Evolutionary conservation across 768 basidiomycete species (phyloP), one percentile per base, ranked within the genome.

Genomic region (Suillus plorans): DNA sequence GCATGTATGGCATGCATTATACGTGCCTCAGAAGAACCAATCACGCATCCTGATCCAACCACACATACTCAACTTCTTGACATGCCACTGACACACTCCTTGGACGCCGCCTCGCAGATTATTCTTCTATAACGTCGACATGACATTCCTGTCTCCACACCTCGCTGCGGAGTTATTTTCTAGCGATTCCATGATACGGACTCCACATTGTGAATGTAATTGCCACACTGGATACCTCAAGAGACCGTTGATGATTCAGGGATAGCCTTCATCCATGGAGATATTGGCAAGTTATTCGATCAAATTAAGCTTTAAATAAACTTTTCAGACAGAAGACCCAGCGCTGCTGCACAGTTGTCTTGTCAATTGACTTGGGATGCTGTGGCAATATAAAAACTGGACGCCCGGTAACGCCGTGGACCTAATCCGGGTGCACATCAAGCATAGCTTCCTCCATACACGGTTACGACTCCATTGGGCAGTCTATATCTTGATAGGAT

Each of bases 381-480:
- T 2, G 95, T 96, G 8, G 97, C 97, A 66, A 99, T 94, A 78
- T 98, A 98, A 72, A 89, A 90, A 66, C 94, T 97, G 0, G 97
- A 96, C 1, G 95, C 96, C 95, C 95, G 99, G 96, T 92, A n/a
- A 98, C 95, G 74, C 98, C 96, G 53, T 96, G 84, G 22, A 98
- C 96, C 97, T 97, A 99, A 77, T 99, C 96, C 0, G 90, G 85
- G 76, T 99, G 97, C 0, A 94, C 95, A 57, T 94, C 92, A n/a
- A 99, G 85, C 0, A 83, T 86, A 70, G 96, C 95, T 74, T 95
- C 95, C 70, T 94, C 93, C 10, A 85, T 82, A 94, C 95, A 97
- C 8, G 90, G 86, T 74, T 95, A 90, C 10, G 88, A 83, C 61
- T 93, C 90, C 60, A 96, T 93, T 66, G 88, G 86, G 80, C 88